These are phyloP conservation scores for Cryptosporidium meleagridis DNA, from an alignment of 169 alveolate genomes.

Conservation along the genomic window DNA sequence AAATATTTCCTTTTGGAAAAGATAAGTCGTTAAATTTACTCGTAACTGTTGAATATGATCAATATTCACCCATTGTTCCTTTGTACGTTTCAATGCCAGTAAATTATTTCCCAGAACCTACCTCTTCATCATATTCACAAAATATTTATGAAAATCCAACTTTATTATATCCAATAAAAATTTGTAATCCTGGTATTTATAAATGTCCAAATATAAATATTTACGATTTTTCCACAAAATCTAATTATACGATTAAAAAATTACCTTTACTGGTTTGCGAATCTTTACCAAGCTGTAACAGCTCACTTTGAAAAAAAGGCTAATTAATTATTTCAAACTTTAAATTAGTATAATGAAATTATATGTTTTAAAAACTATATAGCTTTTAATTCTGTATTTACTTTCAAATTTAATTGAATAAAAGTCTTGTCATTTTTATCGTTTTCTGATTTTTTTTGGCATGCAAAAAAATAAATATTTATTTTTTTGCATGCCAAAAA, in stretches of 20 bases:
- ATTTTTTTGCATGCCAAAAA: background rate
- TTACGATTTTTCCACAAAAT: constrained; percentile 32
- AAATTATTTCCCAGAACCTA: constrained; percentile 1
- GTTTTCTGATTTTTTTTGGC: background rate
- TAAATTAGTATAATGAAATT: too few relatives aligned
- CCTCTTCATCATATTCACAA: background rate
- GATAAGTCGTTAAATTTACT: constrained; percentile 8
- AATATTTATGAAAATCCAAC: background rate
- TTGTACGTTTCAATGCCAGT: constrained; percentile 41
- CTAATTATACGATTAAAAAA: constrained; percentile 19
- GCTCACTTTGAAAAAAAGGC: background rate
- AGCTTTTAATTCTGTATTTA: background rate
- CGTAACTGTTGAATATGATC: constrained; percentile 38
- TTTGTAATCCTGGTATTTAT: constrained; percentile 69
- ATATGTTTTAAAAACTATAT: too few relatives aligned
- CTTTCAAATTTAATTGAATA: too few relatives aligned
- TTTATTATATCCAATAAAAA: constrained; percentile 57
- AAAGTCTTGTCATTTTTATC: too few relatives aligned
- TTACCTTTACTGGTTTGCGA: constrained; percentile 53
- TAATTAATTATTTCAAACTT: too few relatives aligned
- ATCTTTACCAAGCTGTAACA: background rate
- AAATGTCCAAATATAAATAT: constrained; percentile 58
- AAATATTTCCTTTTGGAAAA: background rate
- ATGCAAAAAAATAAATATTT: background rate
- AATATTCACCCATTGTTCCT: constrained; percentile 26